Evolutionary conservation across 345 rosid species (phyloP).

Genomic region (Aegle marmelos): DNA sequence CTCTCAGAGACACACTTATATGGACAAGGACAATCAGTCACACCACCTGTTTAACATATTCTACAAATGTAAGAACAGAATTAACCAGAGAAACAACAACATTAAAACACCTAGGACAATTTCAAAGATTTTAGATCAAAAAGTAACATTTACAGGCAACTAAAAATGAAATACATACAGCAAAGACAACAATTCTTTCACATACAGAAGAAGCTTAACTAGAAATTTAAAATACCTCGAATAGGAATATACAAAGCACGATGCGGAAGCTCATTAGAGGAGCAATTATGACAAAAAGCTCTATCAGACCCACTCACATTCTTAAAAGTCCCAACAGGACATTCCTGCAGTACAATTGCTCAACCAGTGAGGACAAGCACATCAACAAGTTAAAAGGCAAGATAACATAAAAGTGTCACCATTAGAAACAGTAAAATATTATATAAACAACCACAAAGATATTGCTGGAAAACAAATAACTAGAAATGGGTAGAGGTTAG

Average conservation of each 20-base stretch:
- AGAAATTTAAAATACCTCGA: slow-evolving; percentile 44
- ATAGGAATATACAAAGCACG: slow-evolving; percentile 64
- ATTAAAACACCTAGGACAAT: neutral
- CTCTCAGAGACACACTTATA: slow-evolving; percentile 77
- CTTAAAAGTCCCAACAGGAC: slow-evolving; percentile 89
- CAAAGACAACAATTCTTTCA: neutral
- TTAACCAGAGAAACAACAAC: neutral
- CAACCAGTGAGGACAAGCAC: slow-evolving; percentile 2
- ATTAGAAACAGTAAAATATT: neutral
- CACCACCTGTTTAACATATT: slow-evolving; percentile 58
- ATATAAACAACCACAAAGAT: neutral
- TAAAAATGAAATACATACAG: neutral
- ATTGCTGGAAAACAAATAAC: neutral
- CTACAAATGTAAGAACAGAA: slow-evolving; percentile 12
- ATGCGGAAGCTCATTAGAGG: slow-evolving; percentile 62
- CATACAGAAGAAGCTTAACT: neutral
- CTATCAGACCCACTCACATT: slow-evolving; percentile 75
- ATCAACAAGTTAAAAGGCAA: neutral
- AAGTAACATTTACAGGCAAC: neutral
- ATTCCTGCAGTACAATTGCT: slow-evolving; percentile 58
- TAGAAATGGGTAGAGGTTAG: neutral
- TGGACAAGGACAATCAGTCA: slow-evolving; percentile 82
- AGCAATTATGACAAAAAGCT: slow-evolving; percentile 64
- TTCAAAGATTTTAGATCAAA: neutral
- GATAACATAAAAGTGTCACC: neutral